Evolutionary conservation across 176 grass and related monocot species (phyloP).

Genomic region (Phoenix dactylifera): DNA sequence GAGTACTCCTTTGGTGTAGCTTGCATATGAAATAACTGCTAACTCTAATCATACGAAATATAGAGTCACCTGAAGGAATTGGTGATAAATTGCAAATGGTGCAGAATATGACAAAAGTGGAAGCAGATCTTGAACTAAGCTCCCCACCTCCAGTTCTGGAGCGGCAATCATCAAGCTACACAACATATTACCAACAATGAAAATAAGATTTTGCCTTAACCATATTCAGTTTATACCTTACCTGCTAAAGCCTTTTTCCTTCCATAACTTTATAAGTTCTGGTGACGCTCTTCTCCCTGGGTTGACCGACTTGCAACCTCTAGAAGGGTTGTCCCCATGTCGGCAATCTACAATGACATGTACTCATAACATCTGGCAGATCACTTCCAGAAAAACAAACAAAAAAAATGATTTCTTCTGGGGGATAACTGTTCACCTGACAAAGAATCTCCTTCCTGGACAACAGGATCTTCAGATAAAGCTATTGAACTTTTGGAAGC

Average conservation of each 20-base stretch:
- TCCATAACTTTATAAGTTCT: constrained; percentile 73
- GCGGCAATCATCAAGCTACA: constrained; percentile 90
- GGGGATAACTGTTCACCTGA: constrained; percentile 32
- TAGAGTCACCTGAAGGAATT: constrained; percentile 62
- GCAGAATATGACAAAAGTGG: constrained; percentile 81
- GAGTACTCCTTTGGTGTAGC: no score
- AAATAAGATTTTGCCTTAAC: not conserved
- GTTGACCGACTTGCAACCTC: constrained; percentile 32
- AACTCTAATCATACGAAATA: no score
- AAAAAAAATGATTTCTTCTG: no score
- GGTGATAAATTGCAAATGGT: constrained; percentile 89
- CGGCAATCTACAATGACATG: constrained; percentile 31
- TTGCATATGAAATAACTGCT: no score
- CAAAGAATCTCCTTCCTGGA: constrained; percentile 32
- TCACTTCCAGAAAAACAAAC: not conserved
- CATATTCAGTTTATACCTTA: constrained; percentile 3
- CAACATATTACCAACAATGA: constrained; percentile 16
- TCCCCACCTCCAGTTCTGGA: constrained; percentile 56
- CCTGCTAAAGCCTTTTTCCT: constrained; percentile 85
- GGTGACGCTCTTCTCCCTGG: constrained; percentile 37
- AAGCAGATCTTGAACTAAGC: constrained; percentile 64
- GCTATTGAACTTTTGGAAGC: constrained; percentile 1
- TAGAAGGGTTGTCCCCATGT: constrained; percentile 23
- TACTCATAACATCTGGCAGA: not conserved
- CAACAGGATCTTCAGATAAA: constrained; percentile 26